Base-by-base conservation (phyloP, 768 basidiomycete species). In the Daedaleopsis nitida region DNA sequence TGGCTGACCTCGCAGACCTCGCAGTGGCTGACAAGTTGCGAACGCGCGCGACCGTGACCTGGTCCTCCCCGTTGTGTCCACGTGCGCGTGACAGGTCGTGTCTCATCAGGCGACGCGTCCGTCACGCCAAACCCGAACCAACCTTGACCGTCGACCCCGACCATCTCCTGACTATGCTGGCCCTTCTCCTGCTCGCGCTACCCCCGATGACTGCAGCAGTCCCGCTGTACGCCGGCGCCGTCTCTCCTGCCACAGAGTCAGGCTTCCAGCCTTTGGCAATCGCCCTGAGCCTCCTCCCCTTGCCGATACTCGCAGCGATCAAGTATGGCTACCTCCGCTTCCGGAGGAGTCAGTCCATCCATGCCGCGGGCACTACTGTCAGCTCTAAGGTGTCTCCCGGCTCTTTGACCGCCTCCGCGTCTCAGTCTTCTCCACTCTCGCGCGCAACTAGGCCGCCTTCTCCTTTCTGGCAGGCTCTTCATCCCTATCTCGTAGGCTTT, bases 401-500 rank as follows among this genome's bases (percentile, higher is more conserved):
- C 19, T 21, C 38, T 13, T 35, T 42, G n/a, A 11, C 52, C 23
- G 21, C 21, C 43, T 19, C 23, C 24, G 9, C 35, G 34, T 56
- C 55, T 2, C 35, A n/a, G 34, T 56, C 55, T 9, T 21, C 23
- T n/a, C 49, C 34, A 24, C 57, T 45, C 44, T 43, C 52, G 49
- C 35, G 34, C 39, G 49, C 16, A 12, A 24, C 21, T 11, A 12
- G 17, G 8, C 16, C n/a, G 24, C 17, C 14, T 9, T 44, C 44
- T 43, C 50, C 42, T 47, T 23, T 55, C 45, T 55, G 23, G 58
- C 5, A 8, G 17, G 19, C 35, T 21, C 4, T 56, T 17, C 55
- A 55, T 11, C 66, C 66, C 3, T 71, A 69, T 50, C 55, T 69
- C 17, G 67, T 69, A n/a, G 70, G 70, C 24, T 64, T 57, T 16